A percentile compares a stretch with the other conserved stretches of the same genome.
These are phyloP conservation scores for Gracilariopsis chorda DNA, from an alignment of 23 red algal genomes.

Conservation along the genomic window DNA sequence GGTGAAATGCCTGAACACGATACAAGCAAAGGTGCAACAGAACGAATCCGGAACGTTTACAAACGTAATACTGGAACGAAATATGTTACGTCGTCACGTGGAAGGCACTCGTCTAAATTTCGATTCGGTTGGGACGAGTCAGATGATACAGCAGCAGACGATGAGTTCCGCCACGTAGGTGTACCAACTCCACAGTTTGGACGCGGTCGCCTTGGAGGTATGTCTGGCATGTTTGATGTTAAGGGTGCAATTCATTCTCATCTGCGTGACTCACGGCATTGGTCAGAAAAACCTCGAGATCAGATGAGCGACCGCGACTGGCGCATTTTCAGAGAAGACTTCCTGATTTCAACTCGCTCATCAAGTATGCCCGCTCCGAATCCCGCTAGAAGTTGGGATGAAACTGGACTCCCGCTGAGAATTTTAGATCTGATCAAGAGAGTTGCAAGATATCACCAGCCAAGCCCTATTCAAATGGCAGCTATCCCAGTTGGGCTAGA, in stretches of 20 bases:
- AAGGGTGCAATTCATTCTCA: neutral
- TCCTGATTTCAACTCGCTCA: constrained; percentile 57
- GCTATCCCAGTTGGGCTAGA: constrained; percentile 77
- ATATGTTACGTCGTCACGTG: constrained; percentile 23
- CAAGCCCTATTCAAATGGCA: constrained; percentile 90
- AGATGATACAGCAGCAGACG: constrained; percentile 75
- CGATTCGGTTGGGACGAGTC: constrained; percentile 88
- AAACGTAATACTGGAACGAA: neutral
- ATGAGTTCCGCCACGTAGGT: neutral
- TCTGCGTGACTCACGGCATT: constrained; percentile 59
- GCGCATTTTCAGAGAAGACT: constrained; percentile 94
- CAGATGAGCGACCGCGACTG: constrained; percentile 94
- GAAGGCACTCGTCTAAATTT: constrained; percentile 52
- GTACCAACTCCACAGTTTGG: constrained; percentile 21
- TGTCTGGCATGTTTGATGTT: constrained; percentile 28
- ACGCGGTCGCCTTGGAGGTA: constrained; percentile 18
- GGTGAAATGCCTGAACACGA: neutral
- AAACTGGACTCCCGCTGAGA: constrained; percentile 60
- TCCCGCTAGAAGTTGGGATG: constrained; percentile 76
- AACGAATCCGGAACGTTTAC: neutral
- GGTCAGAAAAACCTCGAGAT: constrained; percentile 74
- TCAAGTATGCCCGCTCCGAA: neutral
- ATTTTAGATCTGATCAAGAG: constrained; percentile 50
- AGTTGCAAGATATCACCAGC: constrained; percentile 63
- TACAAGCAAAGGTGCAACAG: neutral